A percentile compares a stretch with the other conserved stretches of the same genome.
Evolutionary conservation across 495 filamentous ascomycete genomes (phyloP).

Genomic region (Penicillium soppii): DNA sequence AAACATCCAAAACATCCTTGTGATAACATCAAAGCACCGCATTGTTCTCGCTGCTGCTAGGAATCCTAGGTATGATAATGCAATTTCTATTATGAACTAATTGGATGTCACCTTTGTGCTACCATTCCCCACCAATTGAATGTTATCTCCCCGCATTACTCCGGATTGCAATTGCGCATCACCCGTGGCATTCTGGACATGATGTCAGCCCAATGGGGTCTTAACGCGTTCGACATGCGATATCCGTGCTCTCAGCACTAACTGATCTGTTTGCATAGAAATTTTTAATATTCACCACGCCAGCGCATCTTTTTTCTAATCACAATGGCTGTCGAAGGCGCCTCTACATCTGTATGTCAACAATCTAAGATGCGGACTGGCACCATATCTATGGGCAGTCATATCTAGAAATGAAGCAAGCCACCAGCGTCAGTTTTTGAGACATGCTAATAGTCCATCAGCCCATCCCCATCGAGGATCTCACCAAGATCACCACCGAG

Average conservation of each 20-base stretch:
- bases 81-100: no score
- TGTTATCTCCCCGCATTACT: slow-evolving; percentile 4
- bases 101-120: background rate
- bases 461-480: slow-evolving; percentile 73
- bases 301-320: background rate
- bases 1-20: slow-evolving; percentile 9
- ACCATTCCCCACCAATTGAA: background rate
- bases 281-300: no score
- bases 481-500: slow-evolving; percentile 80
- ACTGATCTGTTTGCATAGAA: background rate
- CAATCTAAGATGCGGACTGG: background rate
- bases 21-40: background rate
- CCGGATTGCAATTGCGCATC: background rate
- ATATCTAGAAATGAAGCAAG: background rate
- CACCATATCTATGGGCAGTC: background rate
- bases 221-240: background rate
- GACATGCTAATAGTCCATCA: slow-evolving; percentile 32
- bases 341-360: slow-evolving; percentile 34
- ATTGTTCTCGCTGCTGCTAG: background rate
- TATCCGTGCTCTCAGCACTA: background rate
- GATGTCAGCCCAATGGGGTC: slow-evolving; percentile 7
- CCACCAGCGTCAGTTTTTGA: background rate
- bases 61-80: background rate
- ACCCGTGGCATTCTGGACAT: slow-evolving; percentile 4
- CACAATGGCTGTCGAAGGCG: slow-evolving; percentile 39